Base-by-base conservation (phyloP, 805 yeast species). In the Saccharomycopsis fermentans region DNA sequence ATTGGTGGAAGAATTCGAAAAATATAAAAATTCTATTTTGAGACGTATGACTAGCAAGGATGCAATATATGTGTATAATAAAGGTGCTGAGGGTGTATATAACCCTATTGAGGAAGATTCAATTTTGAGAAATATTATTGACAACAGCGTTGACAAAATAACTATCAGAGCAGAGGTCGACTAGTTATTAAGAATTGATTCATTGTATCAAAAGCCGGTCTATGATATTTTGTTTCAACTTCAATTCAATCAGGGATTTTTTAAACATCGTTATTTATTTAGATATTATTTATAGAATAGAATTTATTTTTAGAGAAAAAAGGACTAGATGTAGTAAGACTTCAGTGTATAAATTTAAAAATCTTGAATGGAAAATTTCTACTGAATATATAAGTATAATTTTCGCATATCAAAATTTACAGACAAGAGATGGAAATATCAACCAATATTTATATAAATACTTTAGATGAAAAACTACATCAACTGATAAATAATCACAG, bases 101-200 rank as follows among this genome's bases (percentile, higher is more conserved):
- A 52, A 52, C 35, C 62, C 59, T 6, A 52, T 61, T 26, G 54
- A 58, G 29, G 63, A 61, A 40, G 61, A 61, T 37, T 36, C 56
- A 12, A 57, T 48, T 6, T 37, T 61, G 16, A 27, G 63, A 26
- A 54, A 55, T 12, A 59, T 61, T 29, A 58, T 61, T 24, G 53
- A 56, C 26, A 26, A 34, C 4, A 59, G 62, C 14, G 57, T 58
- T 21, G 62, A 61, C 4, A 61, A 61, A 48, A 56, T 61, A 24
- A 55, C 61, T 9, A 57, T 61, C 24, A 58, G 63, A 40, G 59
- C 59, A 19, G 63, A 61, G 47, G 51, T 61, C 50, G 63, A 58
- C 47, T 61, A 53, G 39, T 11, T 19, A 43, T 17, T n/a, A 35
- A 17, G 21, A 16, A 16, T 6, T 51, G 26, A n/a, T 32, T 29